Conservation (phyloP, 805 yeast genomes). For the Wilhelminamyces savonicus region DNA sequence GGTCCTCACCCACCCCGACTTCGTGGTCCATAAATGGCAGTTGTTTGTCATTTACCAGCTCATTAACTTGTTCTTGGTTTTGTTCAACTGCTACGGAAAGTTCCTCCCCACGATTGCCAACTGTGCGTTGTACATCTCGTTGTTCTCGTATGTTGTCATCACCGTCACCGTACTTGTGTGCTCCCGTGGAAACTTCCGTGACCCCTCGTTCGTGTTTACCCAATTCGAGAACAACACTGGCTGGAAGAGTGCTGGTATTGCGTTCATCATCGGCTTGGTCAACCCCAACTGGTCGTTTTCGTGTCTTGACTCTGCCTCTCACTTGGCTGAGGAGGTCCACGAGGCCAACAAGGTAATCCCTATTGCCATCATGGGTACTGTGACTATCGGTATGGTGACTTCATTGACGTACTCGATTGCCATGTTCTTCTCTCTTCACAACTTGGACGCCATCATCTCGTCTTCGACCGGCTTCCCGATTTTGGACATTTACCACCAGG, state of each 20-base stretch:
- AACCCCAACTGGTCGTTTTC: constrained; percentile 24
- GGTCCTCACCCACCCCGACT: constrained; percentile 28
- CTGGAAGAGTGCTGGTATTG: constrained; percentile 12
- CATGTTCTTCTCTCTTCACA: constrained; percentile 32
- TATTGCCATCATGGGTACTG: constrained; percentile 33
- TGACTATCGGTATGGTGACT: constrained; percentile 34
- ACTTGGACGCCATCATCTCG: constrained; percentile 23
- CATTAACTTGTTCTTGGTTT: constrained; percentile 23
- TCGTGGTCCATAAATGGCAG: constrained; percentile 28
- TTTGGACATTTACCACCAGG: constrained; percentile 35
- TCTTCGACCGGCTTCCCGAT: constrained; percentile 33
- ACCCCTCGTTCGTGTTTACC: constrained; percentile 22
- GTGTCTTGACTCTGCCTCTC: constrained; percentile 37
- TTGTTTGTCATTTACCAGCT: constrained; percentile 31
- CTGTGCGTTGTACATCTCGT: constrained; percentile 27
- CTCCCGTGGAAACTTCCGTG: constrained; percentile 26
- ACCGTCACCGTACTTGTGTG: constrained; percentile 33
- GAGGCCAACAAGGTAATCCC: constrained; percentile 34
- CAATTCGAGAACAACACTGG: constrained; percentile 20
- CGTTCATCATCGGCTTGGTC: constrained; percentile 15
- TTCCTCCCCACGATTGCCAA: constrained; percentile 29
- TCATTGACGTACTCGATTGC: constrained; percentile 34
- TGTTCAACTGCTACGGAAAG: constrained; percentile 33
- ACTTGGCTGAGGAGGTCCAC: constrained; percentile 35
- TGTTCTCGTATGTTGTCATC: constrained; percentile 28